Base-by-base conservation (phyloP, 169 alveolate genomes). In the Plasmodium chabaudi region DNA sequence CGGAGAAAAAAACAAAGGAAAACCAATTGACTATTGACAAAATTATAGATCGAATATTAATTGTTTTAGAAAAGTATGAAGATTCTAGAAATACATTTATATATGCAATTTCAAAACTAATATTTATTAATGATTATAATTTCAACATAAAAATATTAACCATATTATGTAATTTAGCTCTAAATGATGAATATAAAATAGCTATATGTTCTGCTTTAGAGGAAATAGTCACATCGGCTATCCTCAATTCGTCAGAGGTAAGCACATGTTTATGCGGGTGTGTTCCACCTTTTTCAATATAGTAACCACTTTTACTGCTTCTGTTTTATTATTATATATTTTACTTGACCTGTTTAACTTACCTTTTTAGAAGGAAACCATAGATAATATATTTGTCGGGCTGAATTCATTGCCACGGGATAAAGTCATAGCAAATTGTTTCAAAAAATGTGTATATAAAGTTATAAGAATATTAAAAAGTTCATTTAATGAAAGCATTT, bases 41-140 rank as follows among this genome's bases (percentile, higher is more conserved):
- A 21, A 84, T 84, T 42, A 39, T 84, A 53, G 91, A 84, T 61
- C 9, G 86, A 21, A 69, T 84, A 84, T 51, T 69, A 69, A 64
- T 84, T n/a, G 69, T 84, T 47, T 42, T 84, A 57, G 91, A 84
- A 69, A 84, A 84, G 57, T 84, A 84, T 69, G 87, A 84, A 69
- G 91, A 84, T 23, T 27, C 56, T 21, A 84, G 91, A 71, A 84
- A 64, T 61, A 84, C 86, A 42, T 84, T 84, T 57, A 51, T 84
- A 12, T 69, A 68, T 71, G 61, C 91, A 57, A 51, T 84, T 68
- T 17, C 91, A 42, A 84, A 84, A 34, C 47, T 84, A 25, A 27
- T 84, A 56, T 70, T 68, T 39, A 84, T 84, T 17, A 84, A 84
- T 84, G 71, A 61, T 17, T 57, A 42, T 39, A 47, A 84, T 69